Conservation (phyloP, 139 green algal genomes). For the Chlamydomonas urium region DNA sequence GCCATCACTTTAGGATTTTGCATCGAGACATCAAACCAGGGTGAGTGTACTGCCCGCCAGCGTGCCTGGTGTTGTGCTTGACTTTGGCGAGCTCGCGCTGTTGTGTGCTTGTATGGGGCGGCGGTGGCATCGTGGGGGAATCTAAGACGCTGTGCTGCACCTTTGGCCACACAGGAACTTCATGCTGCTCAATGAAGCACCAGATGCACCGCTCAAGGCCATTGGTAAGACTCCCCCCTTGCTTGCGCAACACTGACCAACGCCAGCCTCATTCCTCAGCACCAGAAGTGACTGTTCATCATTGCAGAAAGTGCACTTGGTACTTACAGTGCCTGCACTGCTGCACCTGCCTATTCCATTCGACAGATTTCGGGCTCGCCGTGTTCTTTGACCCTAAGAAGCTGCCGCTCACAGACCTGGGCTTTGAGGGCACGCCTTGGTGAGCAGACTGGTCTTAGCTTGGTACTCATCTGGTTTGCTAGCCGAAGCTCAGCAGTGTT, state of each 20-base stretch:
- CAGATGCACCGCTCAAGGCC: conserved; percentile 74
- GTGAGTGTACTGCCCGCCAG: no score
- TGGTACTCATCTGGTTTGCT: neutral
- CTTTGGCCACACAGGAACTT: conserved; percentile 74
- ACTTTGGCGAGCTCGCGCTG: no score
- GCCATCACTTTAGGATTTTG: conserved; percentile 63
- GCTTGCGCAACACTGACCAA: no score
- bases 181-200: conserved; percentile 71
- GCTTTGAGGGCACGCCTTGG: conserved; percentile 88
- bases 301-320: no score
- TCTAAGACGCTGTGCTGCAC: conserved; percentile 24
- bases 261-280: no score
- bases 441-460: conserved; percentile 26
- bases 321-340: no score
- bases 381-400: conserved; percentile 74
- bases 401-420: conserved; percentile 73
- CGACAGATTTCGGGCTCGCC: conserved; percentile 82
- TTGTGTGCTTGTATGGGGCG: no score
- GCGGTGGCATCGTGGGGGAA: conserved; percentile 18
- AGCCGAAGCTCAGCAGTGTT: neutral
- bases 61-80: no score
- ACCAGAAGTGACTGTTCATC: no score
- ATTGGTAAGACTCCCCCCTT: conserved; percentile 61
- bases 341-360: neutral
- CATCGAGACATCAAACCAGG: conserved; percentile 77